Evolutionary conservation across 805 yeast species (phyloP).

Genomic region (Ogataea methanolica): DNA sequence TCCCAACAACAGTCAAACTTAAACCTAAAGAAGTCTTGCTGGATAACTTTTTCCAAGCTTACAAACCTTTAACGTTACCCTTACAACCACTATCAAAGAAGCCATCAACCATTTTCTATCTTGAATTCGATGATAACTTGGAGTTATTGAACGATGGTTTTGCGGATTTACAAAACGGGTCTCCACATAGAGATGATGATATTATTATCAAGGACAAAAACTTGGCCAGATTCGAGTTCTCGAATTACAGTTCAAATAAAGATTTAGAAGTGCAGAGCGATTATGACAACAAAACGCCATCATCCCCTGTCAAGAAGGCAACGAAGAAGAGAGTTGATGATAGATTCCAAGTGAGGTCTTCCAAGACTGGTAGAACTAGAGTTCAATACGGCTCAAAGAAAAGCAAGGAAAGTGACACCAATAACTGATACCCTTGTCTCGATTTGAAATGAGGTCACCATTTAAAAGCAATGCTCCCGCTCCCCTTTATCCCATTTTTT

Average conservation of each 20-base stretch:
- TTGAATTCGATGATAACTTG: slow-evolving; percentile 31
- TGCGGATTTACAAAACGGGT: slow-evolving; percentile 6
- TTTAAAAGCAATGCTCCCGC: no score
- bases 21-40: slow-evolving; percentile 31
- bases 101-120: slow-evolving; percentile 25
- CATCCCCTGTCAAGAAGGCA: no score
- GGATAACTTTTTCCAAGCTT: slow-evolving; percentile 33
- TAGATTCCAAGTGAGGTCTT: slow-evolving; percentile 12
- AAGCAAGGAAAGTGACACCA: background rate
- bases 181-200: background rate
- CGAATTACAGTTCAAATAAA: slow-evolving; percentile 22
- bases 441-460: no score
- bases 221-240: slow-evolving; percentile 16
- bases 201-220: slow-evolving; percentile 14
- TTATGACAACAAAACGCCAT: slow-evolving; percentile 3
- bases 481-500: no score
- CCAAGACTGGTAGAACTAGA: slow-evolving; percentile 16
- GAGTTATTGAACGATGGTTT: slow-evolving; percentile 20
- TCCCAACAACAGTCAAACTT: slow-evolving; percentile 29
- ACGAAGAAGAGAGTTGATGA: slow-evolving; percentile 3
- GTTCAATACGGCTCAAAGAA: slow-evolving; percentile 11
- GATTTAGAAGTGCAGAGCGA: slow-evolving; percentile 17
- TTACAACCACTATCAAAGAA: slow-evolving; percentile 25
- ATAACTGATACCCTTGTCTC: background rate
- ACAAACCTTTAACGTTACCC: slow-evolving; percentile 32